These are phyloP conservation scores for Plantago ovata DNA, from an alignment of 257 asterid species.

Conservation along the genomic window DNA sequence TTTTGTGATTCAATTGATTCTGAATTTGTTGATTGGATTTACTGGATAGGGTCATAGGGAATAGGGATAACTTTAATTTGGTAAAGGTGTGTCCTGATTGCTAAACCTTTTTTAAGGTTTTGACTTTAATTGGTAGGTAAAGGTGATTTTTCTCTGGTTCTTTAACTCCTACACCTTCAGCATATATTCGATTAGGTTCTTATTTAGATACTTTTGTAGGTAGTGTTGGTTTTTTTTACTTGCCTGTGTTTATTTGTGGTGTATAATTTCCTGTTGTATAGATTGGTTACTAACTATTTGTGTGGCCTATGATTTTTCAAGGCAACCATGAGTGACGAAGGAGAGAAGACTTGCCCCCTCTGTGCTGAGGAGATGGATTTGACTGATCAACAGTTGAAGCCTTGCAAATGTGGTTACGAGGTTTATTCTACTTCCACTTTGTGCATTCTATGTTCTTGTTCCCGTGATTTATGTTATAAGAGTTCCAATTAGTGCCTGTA, in stretches of 20 bases:
- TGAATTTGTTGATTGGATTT: background rate
- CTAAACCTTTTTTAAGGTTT: conserved; percentile 6
- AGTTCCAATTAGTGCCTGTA: too few species aligned
- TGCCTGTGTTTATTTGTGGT: too few species aligned
- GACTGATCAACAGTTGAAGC: conserved; percentile 97
- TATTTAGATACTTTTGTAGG: background rate
- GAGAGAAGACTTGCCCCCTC: conserved; percentile 94
- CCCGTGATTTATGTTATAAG: background rate
- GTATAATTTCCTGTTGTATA: background rate
- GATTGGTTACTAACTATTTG: background rate
- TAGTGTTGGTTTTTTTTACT: too few species aligned
- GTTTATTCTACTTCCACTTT: conserved; percentile 27
- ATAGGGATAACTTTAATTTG: background rate
- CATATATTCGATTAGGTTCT: background rate
- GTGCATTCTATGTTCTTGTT: background rate
- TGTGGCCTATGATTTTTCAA: conserved; percentile 17
- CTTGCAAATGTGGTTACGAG: conserved; percentile 98
- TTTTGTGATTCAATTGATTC: background rate
- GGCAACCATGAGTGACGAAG: conserved; percentile 85
- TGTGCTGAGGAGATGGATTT: conserved; percentile 99
- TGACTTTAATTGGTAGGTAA: conserved; percentile 9
- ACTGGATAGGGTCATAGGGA: background rate
- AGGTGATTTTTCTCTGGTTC: background rate
- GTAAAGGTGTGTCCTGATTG: background rate
- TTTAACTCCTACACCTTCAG: background rate